These are phyloP conservation scores for Cyberlindnera euphorbiiphila DNA, from an alignment of 805 yeast genomes.

Conservation along the genomic window DNA sequence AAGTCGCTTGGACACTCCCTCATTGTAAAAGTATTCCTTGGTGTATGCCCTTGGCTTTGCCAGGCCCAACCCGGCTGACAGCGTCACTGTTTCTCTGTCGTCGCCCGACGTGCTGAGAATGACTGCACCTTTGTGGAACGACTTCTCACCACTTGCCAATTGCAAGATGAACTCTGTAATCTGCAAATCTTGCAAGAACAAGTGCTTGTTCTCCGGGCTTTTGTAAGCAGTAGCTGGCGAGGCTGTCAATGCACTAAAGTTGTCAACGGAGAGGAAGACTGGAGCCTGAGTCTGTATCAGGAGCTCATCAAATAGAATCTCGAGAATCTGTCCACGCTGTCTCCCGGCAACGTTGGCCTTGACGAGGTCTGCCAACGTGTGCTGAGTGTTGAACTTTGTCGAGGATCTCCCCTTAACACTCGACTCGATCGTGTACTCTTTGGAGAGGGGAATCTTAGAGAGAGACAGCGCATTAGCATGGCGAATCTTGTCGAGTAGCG, in stretches of 20 bases:
- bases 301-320: constrained; percentile 53
- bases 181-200: constrained; percentile 62
- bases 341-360: constrained; percentile 35
- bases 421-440: constrained; percentile 33
- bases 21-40: constrained; percentile 46
- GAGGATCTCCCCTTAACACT: constrained; percentile 32
- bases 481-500: constrained; percentile 49
- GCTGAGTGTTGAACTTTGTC: constrained; percentile 27
- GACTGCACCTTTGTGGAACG: constrained; percentile 60
- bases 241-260: constrained; percentile 60
- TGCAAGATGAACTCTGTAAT: constrained; percentile 54
- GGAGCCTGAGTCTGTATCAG: constrained; percentile 48
- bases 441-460: constrained; percentile 31
- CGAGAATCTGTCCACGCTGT: constrained; percentile 43
- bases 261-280: constrained; percentile 68
- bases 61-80: constrained; percentile 55
- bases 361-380: constrained; percentile 44
- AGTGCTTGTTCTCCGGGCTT: constrained; percentile 48
- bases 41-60: constrained; percentile 54
- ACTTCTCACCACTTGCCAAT: constrained; percentile 47
- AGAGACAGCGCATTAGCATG: constrained; percentile 42
- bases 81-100: constrained; percentile 49
- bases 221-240: constrained; percentile 56
- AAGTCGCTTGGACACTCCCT: constrained; percentile 48
- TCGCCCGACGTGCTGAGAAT: constrained; percentile 59